Percentiles rank a stretch among this genome's conserved stretches.
Evolutionary conservation across 305 asterid genomes (phyloP).

Genomic region (Petunia hybrid): DNA sequence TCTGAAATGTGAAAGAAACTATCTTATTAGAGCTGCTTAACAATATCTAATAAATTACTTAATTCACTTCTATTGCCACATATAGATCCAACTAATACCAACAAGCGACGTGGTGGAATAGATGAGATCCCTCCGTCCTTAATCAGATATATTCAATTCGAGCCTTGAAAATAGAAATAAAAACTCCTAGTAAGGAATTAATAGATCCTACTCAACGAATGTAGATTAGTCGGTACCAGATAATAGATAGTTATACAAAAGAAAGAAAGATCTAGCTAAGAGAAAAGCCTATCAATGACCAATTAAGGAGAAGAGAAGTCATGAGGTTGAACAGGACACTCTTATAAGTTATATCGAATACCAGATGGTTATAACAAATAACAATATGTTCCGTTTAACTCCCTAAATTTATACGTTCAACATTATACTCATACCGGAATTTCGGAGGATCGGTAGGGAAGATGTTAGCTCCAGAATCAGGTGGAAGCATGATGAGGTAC

Average conservation of each 20-base stretch:
- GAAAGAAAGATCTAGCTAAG: background rate
- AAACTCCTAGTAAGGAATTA: too few species aligned
- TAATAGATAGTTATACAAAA: too few species aligned
- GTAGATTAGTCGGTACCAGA: too few species aligned
- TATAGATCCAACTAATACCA: background rate
- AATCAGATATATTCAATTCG: too few species aligned
- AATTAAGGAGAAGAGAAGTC: background rate
- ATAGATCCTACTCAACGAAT: too few species aligned
- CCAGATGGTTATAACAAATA: too few species aligned
- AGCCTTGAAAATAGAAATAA: too few species aligned
- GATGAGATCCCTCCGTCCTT: too few species aligned
- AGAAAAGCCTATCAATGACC: background rate
- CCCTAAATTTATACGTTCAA: background rate
- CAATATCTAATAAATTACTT: background rate
- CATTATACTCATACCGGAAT: constrained; percentile 17
- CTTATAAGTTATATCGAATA: too few species aligned
- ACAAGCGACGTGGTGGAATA: too few species aligned
- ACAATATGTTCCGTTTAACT: too few species aligned
- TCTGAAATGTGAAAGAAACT: constrained; percentile 23
- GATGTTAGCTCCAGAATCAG: constrained; percentile 36
- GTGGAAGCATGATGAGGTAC: constrained; percentile 52
- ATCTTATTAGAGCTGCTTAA: background rate
- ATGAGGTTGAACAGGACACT: too few species aligned
- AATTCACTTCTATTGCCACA: background rate
- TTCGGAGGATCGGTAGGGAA: constrained; percentile 46